A percentile compares a stretch with the other conserved stretches of the same genome.
phyloP scores from a whole-genome alignment of 2,329 filamentous ascomycete species.

The Nakataea oryzae region DNA sequence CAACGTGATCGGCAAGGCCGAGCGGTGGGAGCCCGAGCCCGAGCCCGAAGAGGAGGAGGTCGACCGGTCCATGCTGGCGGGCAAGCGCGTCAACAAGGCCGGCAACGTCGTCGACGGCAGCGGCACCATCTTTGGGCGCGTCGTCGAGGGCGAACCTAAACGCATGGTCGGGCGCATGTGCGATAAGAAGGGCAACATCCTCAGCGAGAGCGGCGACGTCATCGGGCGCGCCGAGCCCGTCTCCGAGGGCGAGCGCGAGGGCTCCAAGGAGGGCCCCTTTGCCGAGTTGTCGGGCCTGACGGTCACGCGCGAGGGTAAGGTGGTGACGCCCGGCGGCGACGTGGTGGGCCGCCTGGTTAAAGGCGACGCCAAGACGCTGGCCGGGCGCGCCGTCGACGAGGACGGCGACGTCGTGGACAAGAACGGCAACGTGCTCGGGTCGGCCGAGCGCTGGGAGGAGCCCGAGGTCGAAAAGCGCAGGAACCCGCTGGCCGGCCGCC shows the following conservation, averaged over 20 bases:
- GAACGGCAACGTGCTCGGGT: conserved; percentile 51
- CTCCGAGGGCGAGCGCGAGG: conserved; percentile 53
- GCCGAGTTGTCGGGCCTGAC: conserved; percentile 54
- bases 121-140: conserved; percentile 49
- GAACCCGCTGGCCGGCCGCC: conserved; percentile 40
- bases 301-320: conserved; percentile 58
- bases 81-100: conserved; percentile 62
- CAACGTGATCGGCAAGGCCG: conserved; percentile 55
- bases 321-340: conserved; percentile 56
- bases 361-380: conserved; percentile 62
- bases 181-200: conserved; percentile 61
- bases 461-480: conserved; percentile 40
- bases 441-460: conserved; percentile 50
- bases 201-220: conserved; percentile 62
- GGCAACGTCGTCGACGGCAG: conserved; percentile 48
- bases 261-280: conserved; percentile 56
- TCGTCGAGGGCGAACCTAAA: conserved; percentile 56
- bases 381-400: conserved; percentile 66
- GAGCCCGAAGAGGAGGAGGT: conserved; percentile 30
- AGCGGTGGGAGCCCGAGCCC: conserved; percentile 49
- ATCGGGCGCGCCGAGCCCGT: conserved; percentile 60
- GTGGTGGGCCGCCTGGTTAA: conserved; percentile 61
- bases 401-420: conserved; percentile 76
- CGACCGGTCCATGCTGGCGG: conserved; percentile 53
- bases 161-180: conserved; percentile 58